Evolutionary conservation across 306 rosid genomes (phyloP).

Genomic region (Medicago lupulina): DNA sequence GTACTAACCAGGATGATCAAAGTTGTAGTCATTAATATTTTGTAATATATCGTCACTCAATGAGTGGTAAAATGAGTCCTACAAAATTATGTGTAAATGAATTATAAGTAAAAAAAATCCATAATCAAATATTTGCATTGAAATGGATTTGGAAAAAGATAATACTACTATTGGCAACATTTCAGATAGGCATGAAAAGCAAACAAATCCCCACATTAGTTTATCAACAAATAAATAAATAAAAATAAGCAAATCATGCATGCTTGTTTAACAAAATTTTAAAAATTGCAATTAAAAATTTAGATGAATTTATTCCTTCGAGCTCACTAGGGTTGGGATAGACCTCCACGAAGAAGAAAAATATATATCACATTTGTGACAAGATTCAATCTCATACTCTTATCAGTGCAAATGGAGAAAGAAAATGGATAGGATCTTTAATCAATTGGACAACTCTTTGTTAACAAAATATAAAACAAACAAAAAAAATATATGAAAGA

Average conservation of each 20-base stretch:
- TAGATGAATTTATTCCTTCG: background rate
- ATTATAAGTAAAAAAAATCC: too few relatives aligned
- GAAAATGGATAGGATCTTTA: too few relatives aligned
- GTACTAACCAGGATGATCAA: conserved; percentile 92
- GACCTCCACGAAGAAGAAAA: background rate
- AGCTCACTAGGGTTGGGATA: background rate
- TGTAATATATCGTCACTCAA: conserved; percentile 53
- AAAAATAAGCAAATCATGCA: background rate
- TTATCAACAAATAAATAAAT: background rate
- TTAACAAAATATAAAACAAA: background rate
- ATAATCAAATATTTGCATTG: too few relatives aligned
- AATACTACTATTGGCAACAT: too few relatives aligned
- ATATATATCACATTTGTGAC: background rate
- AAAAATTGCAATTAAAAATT: background rate
- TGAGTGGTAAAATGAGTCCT: conserved; percentile 86
- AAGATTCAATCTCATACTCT: background rate
- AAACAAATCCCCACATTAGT: too few relatives aligned
- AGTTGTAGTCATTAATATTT: conserved; percentile 75
- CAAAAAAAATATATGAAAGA: background rate
- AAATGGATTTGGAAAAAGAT: too few relatives aligned
- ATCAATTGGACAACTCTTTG: background rate
- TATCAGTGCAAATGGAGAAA: too few relatives aligned
- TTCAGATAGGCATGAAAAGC: too few relatives aligned
- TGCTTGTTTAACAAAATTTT: background rate
- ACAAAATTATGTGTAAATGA: background rate